A percentile compares a stretch with the other conserved stretches of the same genome.
These are phyloP conservation scores for Sparassis latifolia DNA, from an alignment of 1,284 basidiomycete genomes.

Conservation along the genomic window DNA sequence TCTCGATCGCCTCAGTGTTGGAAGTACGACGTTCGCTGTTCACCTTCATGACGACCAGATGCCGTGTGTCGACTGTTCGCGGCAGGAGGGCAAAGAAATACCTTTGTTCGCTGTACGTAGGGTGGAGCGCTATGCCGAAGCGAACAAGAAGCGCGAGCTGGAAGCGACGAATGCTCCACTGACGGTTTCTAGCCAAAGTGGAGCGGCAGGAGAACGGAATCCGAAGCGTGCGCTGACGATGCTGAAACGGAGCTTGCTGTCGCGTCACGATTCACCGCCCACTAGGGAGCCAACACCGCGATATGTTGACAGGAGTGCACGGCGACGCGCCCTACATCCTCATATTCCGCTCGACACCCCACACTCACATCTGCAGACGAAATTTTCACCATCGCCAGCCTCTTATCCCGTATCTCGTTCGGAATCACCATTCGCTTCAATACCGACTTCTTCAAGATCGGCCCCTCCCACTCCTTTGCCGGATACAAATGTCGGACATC, in stretches of 20 bases:
- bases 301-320: slow-evolving; percentile 68
- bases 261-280: slow-evolving; percentile 31
- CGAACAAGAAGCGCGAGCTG: slow-evolving; percentile 26
- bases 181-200: slow-evolving; percentile 3
- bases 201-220: slow-evolving; percentile 28
- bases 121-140: slow-evolving; percentile 18
- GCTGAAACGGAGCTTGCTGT: slow-evolving; percentile 55
- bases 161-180: slow-evolving; percentile 9
- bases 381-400: not conserved
- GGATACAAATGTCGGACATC: slow-evolving; percentile 59
- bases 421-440: not conserved
- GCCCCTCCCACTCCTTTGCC: slow-evolving; percentile 40
- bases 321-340: slow-evolving; percentile 52
- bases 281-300: slow-evolving; percentile 2
- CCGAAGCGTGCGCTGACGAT: slow-evolving; percentile 55
- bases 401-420: not conserved
- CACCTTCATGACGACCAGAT: slow-evolving; percentile 57
- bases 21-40: slow-evolving; percentile 59
- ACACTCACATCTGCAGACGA: not conserved
- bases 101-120: slow-evolving; percentile 44
- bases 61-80: slow-evolving; percentile 58
- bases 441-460: slow-evolving; percentile 22
- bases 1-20: slow-evolving; percentile 57
- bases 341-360: slow-evolving; percentile 41
- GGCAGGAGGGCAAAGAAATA: slow-evolving; percentile 44